Conservation (phyloP, 192 early-diverging fungal species). For the Podila epicladia region DNA sequence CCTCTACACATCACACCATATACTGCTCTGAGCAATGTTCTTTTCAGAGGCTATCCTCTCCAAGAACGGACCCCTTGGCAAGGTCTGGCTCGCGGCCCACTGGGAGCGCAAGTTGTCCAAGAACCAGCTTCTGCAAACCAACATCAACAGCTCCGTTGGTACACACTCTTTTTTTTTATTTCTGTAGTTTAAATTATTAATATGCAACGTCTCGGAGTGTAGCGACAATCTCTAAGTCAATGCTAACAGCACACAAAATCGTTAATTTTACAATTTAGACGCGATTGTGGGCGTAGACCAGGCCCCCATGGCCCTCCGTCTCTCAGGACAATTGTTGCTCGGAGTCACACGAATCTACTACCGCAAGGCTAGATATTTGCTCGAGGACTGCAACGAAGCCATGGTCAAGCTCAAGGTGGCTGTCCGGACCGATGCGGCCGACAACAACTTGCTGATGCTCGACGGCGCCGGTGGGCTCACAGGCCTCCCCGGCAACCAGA, state of each 20-base stretch:
- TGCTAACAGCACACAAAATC: too few relatives aligned
- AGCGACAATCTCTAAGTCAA: background rate
- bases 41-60: constrained; percentile 83
- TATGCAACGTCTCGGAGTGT: background rate
- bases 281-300: constrained; percentile 84
- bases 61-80: constrained; percentile 90
- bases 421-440: constrained; percentile 69
- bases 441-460: constrained; percentile 43
- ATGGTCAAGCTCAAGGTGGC: constrained; percentile 95
- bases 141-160: constrained; percentile 88
- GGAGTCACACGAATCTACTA: constrained; percentile 97
- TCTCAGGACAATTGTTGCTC: constrained; percentile 95
- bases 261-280: constrained; percentile 54
- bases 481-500: constrained; percentile 82
- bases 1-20: background rate
- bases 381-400: constrained; percentile 98
- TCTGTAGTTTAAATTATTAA: background rate
- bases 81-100: constrained; percentile 98
- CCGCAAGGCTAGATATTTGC: constrained; percentile 93
- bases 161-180: constrained; percentile 13
- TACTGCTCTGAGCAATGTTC: constrained; percentile 63
- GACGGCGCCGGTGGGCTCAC: constrained; percentile 52
- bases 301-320: constrained; percentile 90
- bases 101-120: constrained; percentile 98
- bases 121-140: constrained; percentile 93